Evolutionary conservation across 2,329 filamentous ascomycete species (phyloP), one percentile per base, ranked within the genome.

Genomic region (Colletotrichum sojae): DNA sequence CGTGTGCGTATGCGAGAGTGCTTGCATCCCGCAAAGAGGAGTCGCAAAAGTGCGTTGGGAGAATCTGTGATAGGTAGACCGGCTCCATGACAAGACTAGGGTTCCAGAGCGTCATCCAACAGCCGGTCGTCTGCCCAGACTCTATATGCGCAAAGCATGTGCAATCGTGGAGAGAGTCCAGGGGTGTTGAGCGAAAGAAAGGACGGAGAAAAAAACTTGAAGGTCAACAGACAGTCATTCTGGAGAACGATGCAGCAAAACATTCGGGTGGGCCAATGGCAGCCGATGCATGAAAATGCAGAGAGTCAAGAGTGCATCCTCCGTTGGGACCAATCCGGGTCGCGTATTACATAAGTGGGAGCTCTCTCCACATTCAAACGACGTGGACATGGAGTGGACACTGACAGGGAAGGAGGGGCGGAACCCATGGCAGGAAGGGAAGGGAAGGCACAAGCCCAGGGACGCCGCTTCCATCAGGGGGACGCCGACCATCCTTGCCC

Each of bases 271-370:
- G 49, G 49, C 66, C 66, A 69, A 69, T 69, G 36, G 10, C 18
- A 3, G 31, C 51, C 25, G 9, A 56, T 56, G 67, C 62, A 61
- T 67, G n/a, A 57, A 57, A 13, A 16, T 31, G 3, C 5, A 49
- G 43, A 55, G 27, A 18, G 18, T 31, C n/a, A 5, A 45, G 31
- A 36, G 31, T 3, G 31, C n/a, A 27, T 13, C 20, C 25, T 22
- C 15, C 62, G 18, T 43, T 12, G 40, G 15, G 13, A 25, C 62
- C 67, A 69, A 59, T 66, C 67, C 45, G 46, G 43, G 36, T 22
- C 20, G 20, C 5, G 61, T 54, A 65, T 56, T 69, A 60, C 55
- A 65, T 60, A 69, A 66, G 62, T 55, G 12, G 45, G 51, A 52
- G 67, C 39, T 61, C 45, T 25, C 55, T 25, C 55, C 51, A 66